Evolutionary conservation across 805 yeast genomes (phyloP), one percentile per base, ranked within the genome.

Genomic region (Suhomyces vadensis): DNA sequence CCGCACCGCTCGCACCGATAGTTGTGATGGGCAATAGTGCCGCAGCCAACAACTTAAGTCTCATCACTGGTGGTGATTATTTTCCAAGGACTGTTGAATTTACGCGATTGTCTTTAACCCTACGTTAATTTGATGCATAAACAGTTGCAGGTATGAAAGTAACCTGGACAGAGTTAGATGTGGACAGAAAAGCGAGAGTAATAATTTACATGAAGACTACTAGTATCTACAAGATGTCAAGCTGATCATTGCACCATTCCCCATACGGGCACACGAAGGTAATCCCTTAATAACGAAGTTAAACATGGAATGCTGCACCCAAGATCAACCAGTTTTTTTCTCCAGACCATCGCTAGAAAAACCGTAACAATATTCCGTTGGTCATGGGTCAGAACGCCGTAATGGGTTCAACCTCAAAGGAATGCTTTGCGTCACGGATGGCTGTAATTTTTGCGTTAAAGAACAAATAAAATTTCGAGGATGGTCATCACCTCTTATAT

Each of bases 241-340:
- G 49, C 65, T 65, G 70, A 76, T 79, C 83, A 70, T 79, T 79
- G 83, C 83, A 79, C 75, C 82, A 64, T 59, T 65, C 75, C 84
- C 76, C 86, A 81, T 79, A 72, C 83, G 83, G 83, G 81, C 73
- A 73, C 85, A 79, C 85, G 84, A 81, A 81, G 85, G 85, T 71
- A 74, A 69, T 61, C 81, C 84, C 82, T 80, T 78, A 78, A 81
- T 65, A 72, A 61, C 57, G 61, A 67, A 67, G 65, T 63, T 66
- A 64, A 79, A 70, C 70, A 79, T 78, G 83, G 73, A 71, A 65
- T 72, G 79, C 81, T 78, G 86, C 86, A 81, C 87, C 87, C 87
- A 75, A 81, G 87, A 81, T 73, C 78, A 67, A 69, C 77, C 61
- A 64, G 57, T 65, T 29, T 71, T 75, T 48, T 53, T 81, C 85